Base-by-base conservation (phyloP, 2,329 filamentous ascomycete species). In the Helotiales sp. region DNA sequence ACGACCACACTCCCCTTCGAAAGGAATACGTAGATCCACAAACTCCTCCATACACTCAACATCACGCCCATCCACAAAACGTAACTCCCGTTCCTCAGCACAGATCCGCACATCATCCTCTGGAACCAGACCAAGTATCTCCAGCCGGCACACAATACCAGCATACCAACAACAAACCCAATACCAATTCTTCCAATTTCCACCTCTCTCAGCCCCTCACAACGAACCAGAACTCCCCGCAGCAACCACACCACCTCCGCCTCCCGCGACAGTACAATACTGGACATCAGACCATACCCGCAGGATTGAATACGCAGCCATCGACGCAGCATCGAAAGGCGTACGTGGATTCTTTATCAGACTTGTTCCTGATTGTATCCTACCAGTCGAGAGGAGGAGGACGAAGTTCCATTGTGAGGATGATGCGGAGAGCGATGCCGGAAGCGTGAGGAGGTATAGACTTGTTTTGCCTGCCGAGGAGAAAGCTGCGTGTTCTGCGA, bases 281-380 rank as follows among this genome's bases (percentile, higher is more conserved):
- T 88, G 85, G 85, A 87, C 84, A 1, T 86, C 82, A 66, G 82
- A 87, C 67, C 77, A 77, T 53, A 87, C 84, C 0, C 78, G 85
- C 3, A 77, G 83, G 10, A 76, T 86, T 3, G 85, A 88, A 73
- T 88, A 88, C 64, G 85, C 84, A 0, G 85, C 85, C 55, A 88
- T 88, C 38, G 85, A 88, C 50, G 83, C 84, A 0, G 83, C 84
- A 1, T 81, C 78, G 33, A 76, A 77, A 1, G 85, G 85, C 4
- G 75, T 88, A 29, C 79, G 79, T 62, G 85, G 84, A 12, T 87
- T 85, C 80, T 66, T 86, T 31, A 75, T 81, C 68, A 77, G 79
- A 81, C 63, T 87, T 7, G 75, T 87, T 3, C 85, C 85, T 0
- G 82, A 85, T 59, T 87, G 84, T 70, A 81, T 87, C 55, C 72